Base-by-base conservation (phyloP, 108 stramenopile genomes). In the Phaeodactylum tricornutum region DNA sequence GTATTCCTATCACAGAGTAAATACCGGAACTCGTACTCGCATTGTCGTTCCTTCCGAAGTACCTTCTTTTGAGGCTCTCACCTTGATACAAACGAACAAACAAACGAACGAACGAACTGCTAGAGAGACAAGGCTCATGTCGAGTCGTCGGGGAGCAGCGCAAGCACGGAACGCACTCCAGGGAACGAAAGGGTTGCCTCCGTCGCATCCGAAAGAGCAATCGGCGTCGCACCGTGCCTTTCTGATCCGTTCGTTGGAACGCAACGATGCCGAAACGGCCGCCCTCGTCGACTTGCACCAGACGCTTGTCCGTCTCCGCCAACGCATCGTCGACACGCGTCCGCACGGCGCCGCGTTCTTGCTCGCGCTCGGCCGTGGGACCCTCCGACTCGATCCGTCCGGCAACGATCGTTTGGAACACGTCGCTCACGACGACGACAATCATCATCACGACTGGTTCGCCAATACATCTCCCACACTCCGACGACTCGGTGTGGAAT, bases 401-500 rank as follows among this genome's bases (percentile, higher is more conserved):
- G 51, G 16, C 20, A 50, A 44, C 12, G 29, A 19, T 24, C 25
- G 25, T 35, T 9, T 44, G 17, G 22, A n/a, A 3, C 17, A 24
- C 20, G 11, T 43, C 16, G 41, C 3, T 24, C 7, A 4, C 4
- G 43, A 23, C 4, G 2, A 3, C 7, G 43, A 45, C 20, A n/a
- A 23, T 3, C 15, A n/a, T 3, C n/a, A 45, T 23, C n/a, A 19
- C 7, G 21, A 45, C 43, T n/a, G 23, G 19, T 23, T n/a, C 1
- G 26, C 17, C 25, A 2, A 26, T 2, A 29, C n/a, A 2, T 9
- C 5, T 6, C 57, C 50, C 9, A 26, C 58, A 0, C 53, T 61
- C 41, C 47, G 61, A 30, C 47, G 67, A 15, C 32, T 79, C 1
- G 62, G 76, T 39, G 51, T 74, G 3, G 67, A 77, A 25, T 88